phyloP scores from a whole-genome alignment of 2,329 filamentous ascomycete genomes.

The Pseudocercospora cruenta region DNA sequence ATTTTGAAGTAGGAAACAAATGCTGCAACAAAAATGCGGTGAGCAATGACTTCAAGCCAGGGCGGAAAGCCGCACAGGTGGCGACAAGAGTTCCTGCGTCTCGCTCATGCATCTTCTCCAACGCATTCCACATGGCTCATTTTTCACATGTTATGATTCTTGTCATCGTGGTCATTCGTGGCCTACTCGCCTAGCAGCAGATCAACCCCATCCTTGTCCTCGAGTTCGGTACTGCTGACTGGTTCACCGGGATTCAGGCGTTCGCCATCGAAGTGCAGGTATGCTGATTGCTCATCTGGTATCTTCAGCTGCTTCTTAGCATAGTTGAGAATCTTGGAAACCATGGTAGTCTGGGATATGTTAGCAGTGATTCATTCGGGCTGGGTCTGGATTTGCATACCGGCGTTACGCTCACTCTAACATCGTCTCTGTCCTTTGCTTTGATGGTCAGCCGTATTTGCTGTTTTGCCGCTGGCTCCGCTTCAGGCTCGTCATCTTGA shows the following conservation, averaged over 20 bases:
- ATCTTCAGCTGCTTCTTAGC: constrained; percentile 63
- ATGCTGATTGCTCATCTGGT: constrained; percentile 56
- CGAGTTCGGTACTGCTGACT: constrained; percentile 70
- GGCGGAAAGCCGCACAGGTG: not conserved
- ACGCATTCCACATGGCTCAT: not conserved
- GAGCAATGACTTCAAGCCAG: not conserved
- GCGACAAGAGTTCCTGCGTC: constrained; percentile 1
- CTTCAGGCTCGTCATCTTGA: constrained; percentile 11
- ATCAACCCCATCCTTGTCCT: constrained; percentile 75
- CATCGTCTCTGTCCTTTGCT: constrained; percentile 55
- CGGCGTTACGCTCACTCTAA: constrained; percentile 54
- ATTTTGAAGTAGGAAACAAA: not conserved
- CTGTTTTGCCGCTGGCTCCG: constrained; percentile 8
- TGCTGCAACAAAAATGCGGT: not conserved
- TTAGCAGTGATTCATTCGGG: constrained; percentile 28
- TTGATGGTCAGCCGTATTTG: constrained; percentile 55
- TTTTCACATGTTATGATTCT: not conserved
- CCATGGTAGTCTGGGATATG: constrained; percentile 55
- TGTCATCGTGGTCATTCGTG: not conserved
- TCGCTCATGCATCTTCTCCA: not conserved
- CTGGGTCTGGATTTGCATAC: constrained; percentile 40
- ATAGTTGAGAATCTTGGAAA: constrained; percentile 64
- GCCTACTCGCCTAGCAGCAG: constrained; percentile 63
- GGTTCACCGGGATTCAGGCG: constrained; percentile 62
- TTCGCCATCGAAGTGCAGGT: constrained; percentile 77